Percentiles rank a stretch among this genome's conserved stretches.
Conservation (phyloP, 2,329 filamentous ascomycete genomes). For the Penicillium sp. region DNA sequence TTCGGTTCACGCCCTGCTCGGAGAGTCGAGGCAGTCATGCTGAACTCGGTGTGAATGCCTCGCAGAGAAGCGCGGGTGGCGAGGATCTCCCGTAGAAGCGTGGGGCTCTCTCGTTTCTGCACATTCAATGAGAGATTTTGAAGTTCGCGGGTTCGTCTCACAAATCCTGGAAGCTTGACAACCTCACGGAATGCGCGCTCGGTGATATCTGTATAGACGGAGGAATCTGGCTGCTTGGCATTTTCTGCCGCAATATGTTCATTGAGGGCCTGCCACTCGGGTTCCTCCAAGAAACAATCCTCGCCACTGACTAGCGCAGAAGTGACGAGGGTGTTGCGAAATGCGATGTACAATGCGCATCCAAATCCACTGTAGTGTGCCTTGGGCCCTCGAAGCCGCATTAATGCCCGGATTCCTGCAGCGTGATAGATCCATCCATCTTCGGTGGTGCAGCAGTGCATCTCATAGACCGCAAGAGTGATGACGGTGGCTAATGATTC, state of each 20-base stretch:
- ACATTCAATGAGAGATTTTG: conserved; percentile 16
- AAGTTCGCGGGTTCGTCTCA: conserved; percentile 31
- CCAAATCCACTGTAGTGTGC: conserved; percentile 44
- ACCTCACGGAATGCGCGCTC: conserved; percentile 39
- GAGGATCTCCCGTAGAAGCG: conserved; percentile 27
- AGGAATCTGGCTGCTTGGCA: conserved; percentile 37
- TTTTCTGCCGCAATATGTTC: conserved; percentile 36
- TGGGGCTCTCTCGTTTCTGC: conserved; percentile 18
- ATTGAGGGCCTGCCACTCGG: conserved; percentile 43
- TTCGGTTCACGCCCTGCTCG: conserved; percentile 25
- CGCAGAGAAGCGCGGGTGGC: conserved; percentile 32
- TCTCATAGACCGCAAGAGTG: conserved; percentile 45
- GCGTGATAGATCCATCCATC: conserved; percentile 47
- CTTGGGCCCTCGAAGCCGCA: conserved; percentile 42
- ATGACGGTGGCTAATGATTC: conserved; percentile 45
- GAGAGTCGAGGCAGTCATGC: conserved; percentile 32
- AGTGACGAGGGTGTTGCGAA: conserved; percentile 44
- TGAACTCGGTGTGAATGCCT: conserved; percentile 36
- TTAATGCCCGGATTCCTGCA: conserved; percentile 42
- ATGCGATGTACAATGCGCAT: conserved; percentile 43
- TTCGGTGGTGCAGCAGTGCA: conserved; percentile 44
- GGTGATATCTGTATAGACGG: conserved; percentile 38
- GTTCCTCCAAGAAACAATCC: conserved; percentile 44
- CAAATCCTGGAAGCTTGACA: conserved; percentile 36
- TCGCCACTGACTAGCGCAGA: conserved; percentile 42